Evolutionary conservation across 306 rosid species (phyloP), one percentile per base, ranked within the genome.

Genomic region (Geum urbanum): DNA sequence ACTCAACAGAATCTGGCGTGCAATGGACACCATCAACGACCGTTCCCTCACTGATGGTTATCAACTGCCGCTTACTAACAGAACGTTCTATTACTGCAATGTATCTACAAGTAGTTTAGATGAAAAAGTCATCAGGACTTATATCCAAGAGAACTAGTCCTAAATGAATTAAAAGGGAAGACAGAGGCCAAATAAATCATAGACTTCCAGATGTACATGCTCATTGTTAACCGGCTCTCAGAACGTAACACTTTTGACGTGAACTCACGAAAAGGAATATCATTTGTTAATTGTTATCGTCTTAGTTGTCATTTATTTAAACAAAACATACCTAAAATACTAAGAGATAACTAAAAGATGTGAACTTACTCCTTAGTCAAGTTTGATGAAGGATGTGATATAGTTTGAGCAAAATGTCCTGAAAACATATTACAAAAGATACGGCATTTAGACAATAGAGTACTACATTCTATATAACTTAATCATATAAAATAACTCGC

Each of bases 311-410:
- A 66, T 18, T 55, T 57, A 49, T 46, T 18, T 48, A 70, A 22
- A 56, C 44, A 66, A 37, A 32, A 67, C 19, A 37, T 20, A 48
- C 72, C 70, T 48, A 8, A 66, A 54, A 46, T 13, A 66, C 53
- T 3, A 43, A 63, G 50, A 51, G 3, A 60, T 73, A 57, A 47
- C 32, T 72, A 63, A 73, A 56, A 24, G 65, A 69, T 57, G 55
- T 5, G 16, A 55, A 65, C 52, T 92, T 77, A 92, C 98, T 90
- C 98, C 81, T 90, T 92, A 32, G 91, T 74, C 70, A 90, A 79
- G 78, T 86, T 87, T 10, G 91, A 84, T 56, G 98, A 92, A 54
- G 98, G 98, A 79, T 90, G 98, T 45, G 97, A 90, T 73, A 92
- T 76, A 74, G 70, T 74, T 76, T 89, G 96, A 83, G 92, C 88